These are phyloP conservation scores for Chlorella variabilis DNA, from an alignment of 163 green algal species.

Conservation along the genomic window DNA sequence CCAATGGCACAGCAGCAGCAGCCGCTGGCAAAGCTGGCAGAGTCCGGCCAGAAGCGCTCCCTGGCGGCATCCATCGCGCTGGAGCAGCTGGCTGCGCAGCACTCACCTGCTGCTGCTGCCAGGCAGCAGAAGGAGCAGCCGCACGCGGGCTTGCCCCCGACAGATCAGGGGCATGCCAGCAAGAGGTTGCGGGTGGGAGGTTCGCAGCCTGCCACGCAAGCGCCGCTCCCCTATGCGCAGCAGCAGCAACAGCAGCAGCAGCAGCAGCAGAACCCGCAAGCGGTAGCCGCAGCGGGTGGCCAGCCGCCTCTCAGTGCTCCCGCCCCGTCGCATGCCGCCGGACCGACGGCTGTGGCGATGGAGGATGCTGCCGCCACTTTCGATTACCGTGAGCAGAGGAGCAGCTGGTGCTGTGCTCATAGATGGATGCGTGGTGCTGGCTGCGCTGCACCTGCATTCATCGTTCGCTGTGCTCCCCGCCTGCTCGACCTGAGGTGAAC, in stretches of 20 bases:
- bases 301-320: background rate
- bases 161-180: background rate
- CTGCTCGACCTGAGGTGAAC: no score
- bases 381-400: slow-evolving; percentile 15
- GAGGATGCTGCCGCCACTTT: background rate
- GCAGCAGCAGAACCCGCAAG: background rate
- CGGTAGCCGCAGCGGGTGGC: background rate
- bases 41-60: slow-evolving; percentile 3
- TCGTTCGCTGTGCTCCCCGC: background rate
- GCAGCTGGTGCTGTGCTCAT: no score
- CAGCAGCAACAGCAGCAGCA: background rate
- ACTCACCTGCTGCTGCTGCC: slow-evolving; percentile 1
- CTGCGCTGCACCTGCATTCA: no score
- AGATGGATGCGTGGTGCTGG: no score
- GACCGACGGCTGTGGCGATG: background rate
- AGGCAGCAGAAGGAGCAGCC: background rate
- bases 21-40: background rate
- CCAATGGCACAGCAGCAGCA: background rate
- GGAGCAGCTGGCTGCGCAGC: slow-evolving; percentile 5
- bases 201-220: background rate
- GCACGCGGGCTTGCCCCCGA: background rate
- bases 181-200: background rate
- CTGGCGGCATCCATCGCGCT: slow-evolving; percentile 11
- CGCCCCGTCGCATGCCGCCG: background rate
- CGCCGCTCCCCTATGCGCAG: background rate